These are phyloP conservation scores for Thermomyces lanuginosus DNA, from an alignment of 2,329 filamentous ascomycete species.

Conservation along the genomic window DNA sequence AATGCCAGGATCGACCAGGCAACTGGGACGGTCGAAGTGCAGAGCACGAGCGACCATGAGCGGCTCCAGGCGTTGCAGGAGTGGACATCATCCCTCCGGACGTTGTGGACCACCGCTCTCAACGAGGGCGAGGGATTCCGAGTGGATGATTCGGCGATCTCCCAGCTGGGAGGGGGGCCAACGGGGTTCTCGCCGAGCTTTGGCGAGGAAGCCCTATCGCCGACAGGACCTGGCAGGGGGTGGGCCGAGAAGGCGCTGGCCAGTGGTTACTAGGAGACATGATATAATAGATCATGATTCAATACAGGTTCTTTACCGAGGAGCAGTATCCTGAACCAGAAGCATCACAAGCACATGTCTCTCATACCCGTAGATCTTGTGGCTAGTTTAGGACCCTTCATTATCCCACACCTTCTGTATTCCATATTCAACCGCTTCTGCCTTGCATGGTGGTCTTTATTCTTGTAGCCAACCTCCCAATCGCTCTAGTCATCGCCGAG, in stretches of 20 bases:
- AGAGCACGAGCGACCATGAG: constrained; percentile 50
- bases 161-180: constrained; percentile 13
- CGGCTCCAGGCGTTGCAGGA: constrained; percentile 56
- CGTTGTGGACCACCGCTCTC: constrained; percentile 56
- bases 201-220: constrained; percentile 16
- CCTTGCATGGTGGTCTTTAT: too few species aligned
- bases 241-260: constrained; percentile 5
- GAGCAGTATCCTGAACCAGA: too few species aligned
- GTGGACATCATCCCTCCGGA: constrained; percentile 54
- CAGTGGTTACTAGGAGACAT: too few species aligned
- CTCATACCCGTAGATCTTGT: too few species aligned
- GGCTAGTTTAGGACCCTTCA: too few species aligned
- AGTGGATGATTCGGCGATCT: constrained; percentile 21
- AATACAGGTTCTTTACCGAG: too few species aligned
- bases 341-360: too few species aligned
- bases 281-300: too few species aligned
- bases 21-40: constrained; percentile 66
- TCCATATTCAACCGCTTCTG: too few species aligned
- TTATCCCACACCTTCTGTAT: too few species aligned
- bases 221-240: constrained; percentile 7
- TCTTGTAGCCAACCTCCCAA: too few species aligned
- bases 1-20: constrained; percentile 80
- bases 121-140: constrained; percentile 56
- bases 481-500: too few species aligned
- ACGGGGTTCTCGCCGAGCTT: constrained; percentile 17